Base-by-base conservation (phyloP, 176 grass and related monocot species). In the Poa annua region DNA sequence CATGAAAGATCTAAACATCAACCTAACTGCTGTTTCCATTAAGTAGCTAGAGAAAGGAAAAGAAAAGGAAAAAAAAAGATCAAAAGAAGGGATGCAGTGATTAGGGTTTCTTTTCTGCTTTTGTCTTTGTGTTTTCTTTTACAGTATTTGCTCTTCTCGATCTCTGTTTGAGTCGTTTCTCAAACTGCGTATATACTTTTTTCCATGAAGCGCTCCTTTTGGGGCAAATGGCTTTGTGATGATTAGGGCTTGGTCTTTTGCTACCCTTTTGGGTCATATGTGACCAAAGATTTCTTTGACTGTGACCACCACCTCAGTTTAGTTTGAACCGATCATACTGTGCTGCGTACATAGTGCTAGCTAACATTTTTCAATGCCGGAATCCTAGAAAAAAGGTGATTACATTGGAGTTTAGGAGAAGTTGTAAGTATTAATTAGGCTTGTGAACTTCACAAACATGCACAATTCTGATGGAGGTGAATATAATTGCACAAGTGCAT, bases 121-220 rank as follows among this genome's bases (percentile, higher is more conserved):
- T 92, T 80, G 47, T 86, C 86, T 92, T 89, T 78, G 72, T 88
- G 84, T 81, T 92, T 81, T 90, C 75, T 88, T 92, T 85, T 89
- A 80, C 83, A 48, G 83, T 71, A 83, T 90, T 85, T 75, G 78
- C 79, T 64, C 84, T 56, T 66, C 66, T 57, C 79, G 32, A 71
- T 81, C 80, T 79, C 36, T 78, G 69, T 79, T n/a, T 24, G 67
- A 74, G 83, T 89, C 45, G 73, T 78, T 86, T 68, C 78, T 89
- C 87, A 85, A 89, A 89, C 49, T 88, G 84, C 87, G 82, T 83
- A 77, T 90, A 86, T 86, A 85, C 80, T 92, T 90, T 88, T 81
- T 85, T 88, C 85, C 83, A 85, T 92, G 86, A 74, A 90, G 94
- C 94, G 61, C 94, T 94, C 83, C 94, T 97, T 97, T 97, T 94